Evolutionary conservation across 1,284 basidiomycete genomes (phyloP).

Genomic region (Trichosporon sp.): DNA sequence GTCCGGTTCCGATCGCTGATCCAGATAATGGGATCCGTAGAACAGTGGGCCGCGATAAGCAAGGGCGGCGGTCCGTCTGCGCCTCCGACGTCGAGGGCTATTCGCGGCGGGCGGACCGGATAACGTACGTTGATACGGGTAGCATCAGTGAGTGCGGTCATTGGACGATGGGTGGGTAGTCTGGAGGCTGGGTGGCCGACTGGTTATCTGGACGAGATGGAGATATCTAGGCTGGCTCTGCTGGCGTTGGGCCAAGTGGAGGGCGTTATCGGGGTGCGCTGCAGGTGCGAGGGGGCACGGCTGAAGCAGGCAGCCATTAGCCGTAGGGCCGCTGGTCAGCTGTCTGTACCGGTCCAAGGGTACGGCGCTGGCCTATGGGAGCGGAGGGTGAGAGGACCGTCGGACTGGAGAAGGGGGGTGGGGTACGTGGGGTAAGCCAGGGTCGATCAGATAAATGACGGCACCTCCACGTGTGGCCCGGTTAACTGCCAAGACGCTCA

Average conservation of each 20-base stretch:
- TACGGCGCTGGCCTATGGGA: neutral
- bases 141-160: neutral
- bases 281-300: neutral
- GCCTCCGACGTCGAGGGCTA: neutral
- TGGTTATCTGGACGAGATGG: neutral
- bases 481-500: neutral
- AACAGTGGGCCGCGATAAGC: slow-evolving; percentile 2
- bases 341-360: neutral
- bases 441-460: neutral
- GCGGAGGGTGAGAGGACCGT: neutral
- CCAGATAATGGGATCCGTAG: neutral
- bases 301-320: neutral
- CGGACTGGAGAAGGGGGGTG: neutral
- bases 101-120: neutral
- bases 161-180: too few species aligned
- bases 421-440: slow-evolving; percentile 11
- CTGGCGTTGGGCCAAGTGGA: too few species aligned
- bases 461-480: neutral
- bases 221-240: too few species aligned
- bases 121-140: neutral
- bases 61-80: neutral
- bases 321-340: neutral
- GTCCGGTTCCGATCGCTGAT: neutral
- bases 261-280: neutral
- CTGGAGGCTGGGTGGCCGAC: too few species aligned